phyloP scores from a whole-genome alignment of 805 yeast genomes.

The Candida quercuum region DNA sequence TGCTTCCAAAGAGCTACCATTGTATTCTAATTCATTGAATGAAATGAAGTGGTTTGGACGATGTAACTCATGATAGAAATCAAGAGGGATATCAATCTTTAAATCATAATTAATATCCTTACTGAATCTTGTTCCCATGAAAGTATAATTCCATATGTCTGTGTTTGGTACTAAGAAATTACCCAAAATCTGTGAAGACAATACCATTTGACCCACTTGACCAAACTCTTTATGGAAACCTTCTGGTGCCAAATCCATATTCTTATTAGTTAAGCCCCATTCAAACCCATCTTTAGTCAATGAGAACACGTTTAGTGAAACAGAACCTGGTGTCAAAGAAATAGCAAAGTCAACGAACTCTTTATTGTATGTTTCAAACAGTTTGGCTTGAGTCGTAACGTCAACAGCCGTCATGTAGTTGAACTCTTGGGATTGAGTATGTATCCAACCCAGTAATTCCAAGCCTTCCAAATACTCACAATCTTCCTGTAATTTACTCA shows the following conservation, averaged over 20 bases:
- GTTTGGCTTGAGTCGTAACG: slow-evolving; percentile 48
- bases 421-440: slow-evolving; percentile 69
- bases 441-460: slow-evolving; percentile 92
- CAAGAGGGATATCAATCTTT: slow-evolving; percentile 73
- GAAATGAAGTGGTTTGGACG: slow-evolving; percentile 83
- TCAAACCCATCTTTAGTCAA: slow-evolving; percentile 58
- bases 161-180: slow-evolving; percentile 82
- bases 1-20: slow-evolving; percentile 46
- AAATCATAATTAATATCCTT: slow-evolving; percentile 52
- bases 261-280: slow-evolving; percentile 73
- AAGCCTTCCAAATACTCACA: slow-evolving; percentile 49
- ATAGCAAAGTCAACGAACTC: slow-evolving; percentile 56
- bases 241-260: slow-evolving; percentile 47
- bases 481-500: slow-evolving; percentile 40
- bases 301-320: slow-evolving; percentile 64
- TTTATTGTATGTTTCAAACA: slow-evolving; percentile 29
- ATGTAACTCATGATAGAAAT: slow-evolving; percentile 81
- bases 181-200: slow-evolving; percentile 75
- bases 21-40: slow-evolving; percentile 61
- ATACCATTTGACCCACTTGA: slow-evolving; percentile 56
- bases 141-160: slow-evolving; percentile 86
- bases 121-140: slow-evolving; percentile 81
- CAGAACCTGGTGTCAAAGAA: slow-evolving; percentile 77
- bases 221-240: slow-evolving; percentile 65
- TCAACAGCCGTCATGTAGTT: slow-evolving; percentile 66